phyloP scores from a whole-genome alignment of 2,329 filamentous ascomycete species.

The Colletotrichum plurivorum region DNA sequence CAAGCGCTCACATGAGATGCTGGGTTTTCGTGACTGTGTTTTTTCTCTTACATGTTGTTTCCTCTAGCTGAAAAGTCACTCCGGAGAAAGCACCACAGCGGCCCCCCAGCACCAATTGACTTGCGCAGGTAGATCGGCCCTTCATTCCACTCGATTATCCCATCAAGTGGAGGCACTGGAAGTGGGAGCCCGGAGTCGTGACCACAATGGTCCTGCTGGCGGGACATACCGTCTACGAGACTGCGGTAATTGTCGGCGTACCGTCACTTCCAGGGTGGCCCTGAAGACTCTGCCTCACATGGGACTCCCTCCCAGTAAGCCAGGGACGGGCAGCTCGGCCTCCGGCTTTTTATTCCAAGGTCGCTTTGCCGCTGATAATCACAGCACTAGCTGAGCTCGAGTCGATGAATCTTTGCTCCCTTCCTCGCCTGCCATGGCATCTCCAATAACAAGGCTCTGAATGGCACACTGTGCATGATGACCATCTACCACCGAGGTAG shows the following conservation, averaged over 20 bases:
- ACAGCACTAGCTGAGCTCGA: background rate
- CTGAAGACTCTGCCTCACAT: constrained; percentile 9
- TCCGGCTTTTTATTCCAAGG: background rate
- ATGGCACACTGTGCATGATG: too few relatives aligned
- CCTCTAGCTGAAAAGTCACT: background rate
- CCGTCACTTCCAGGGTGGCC: constrained; percentile 4
- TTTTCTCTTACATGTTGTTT: background rate
- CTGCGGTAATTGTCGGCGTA: constrained; percentile 26
- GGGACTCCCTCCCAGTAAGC: constrained; percentile 16
- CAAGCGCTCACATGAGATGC: constrained; percentile 16
- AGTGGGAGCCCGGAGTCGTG: constrained; percentile 16
- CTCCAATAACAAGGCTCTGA: too few relatives aligned
- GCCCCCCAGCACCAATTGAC: background rate
- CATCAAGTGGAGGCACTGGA: constrained; percentile 26
- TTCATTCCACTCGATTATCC: constrained; percentile 26
- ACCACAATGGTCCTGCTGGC: constrained; percentile 3
- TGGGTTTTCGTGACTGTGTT: background rate
- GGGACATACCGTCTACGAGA: constrained; percentile 6
- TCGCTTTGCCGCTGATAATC: background rate
- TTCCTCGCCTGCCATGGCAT: too few relatives aligned
- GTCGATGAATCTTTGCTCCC: background rate
- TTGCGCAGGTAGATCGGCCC: constrained; percentile 30
- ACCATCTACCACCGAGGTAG: too few relatives aligned
- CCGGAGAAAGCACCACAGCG: too few relatives aligned
- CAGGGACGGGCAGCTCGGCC: constrained; percentile 18